Percentiles rank a stretch among this genome's conserved stretches.
phyloP scores from a whole-genome alignment of 164 flowering plant genomes.

The Stephania japonica region DNA sequence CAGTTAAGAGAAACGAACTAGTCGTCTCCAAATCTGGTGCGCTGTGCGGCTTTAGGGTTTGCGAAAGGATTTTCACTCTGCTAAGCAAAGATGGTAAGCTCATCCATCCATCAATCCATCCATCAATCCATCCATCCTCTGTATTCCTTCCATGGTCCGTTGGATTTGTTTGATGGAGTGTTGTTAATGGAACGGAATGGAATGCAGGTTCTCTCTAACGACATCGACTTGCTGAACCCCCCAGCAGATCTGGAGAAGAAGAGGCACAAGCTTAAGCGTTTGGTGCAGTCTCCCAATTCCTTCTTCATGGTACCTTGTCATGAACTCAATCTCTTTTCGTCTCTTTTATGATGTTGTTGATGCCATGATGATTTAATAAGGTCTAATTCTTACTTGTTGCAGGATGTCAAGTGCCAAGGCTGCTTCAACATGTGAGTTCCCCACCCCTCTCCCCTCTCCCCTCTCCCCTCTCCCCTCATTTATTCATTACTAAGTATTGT shows the following conservation, averaged over 20 bases:
- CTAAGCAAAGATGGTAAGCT: background rate
- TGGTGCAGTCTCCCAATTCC: slow-evolving; percentile 56
- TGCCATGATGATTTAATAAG: background rate
- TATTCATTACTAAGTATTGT: background rate
- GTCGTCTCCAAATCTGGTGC: background rate
- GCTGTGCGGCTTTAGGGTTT: background rate
- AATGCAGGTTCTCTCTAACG: slow-evolving; percentile 38
- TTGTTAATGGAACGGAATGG: background rate
- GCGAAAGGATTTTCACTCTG: background rate
- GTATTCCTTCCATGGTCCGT: background rate
- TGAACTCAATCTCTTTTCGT: background rate
- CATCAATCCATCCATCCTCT: background rate
- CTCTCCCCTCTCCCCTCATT: background rate
- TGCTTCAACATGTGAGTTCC: slow-evolving; percentile 53
- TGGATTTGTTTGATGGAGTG: background rate
- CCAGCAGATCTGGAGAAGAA: slow-evolving; percentile 57
- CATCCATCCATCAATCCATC: background rate
- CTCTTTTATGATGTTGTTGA: background rate
- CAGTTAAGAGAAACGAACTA: too few species aligned
- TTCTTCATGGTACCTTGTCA: slow-evolving; percentile 45
- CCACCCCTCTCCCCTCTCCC: background rate
- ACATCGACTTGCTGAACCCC: slow-evolving; percentile 49
- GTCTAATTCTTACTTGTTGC: background rate
- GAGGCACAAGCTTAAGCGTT: slow-evolving; percentile 66
- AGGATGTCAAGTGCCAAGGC: slow-evolving; percentile 59